These are phyloP conservation scores for Eimeria necatrix DNA, from an alignment of 169 alveolate genomes.

Conservation along the genomic window DNA sequence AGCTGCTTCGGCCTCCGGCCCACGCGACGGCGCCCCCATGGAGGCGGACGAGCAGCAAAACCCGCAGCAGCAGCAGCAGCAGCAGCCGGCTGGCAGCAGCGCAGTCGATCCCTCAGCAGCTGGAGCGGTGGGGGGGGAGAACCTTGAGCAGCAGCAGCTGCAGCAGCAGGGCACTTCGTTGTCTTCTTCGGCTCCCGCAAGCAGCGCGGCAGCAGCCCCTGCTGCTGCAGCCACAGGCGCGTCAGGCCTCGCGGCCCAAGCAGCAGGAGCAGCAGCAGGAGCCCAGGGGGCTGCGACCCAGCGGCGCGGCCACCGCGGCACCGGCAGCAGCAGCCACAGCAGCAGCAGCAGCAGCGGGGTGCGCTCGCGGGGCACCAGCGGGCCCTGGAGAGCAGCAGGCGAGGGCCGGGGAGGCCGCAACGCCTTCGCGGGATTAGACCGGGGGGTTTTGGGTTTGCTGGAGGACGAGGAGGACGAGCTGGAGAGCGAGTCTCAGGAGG, in stretches of 20 bases:
- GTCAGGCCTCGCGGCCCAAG: background rate
- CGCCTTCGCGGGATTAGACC: background rate
- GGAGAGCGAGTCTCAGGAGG: background rate
- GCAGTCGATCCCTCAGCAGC: background rate
- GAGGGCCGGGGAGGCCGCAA: background rate
- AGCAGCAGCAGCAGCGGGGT: no score
- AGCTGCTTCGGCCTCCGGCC: background rate
- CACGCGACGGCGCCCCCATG: conserved; percentile 15
- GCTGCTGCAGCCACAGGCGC: background rate
- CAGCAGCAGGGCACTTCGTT: background rate
- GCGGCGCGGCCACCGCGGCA: background rate
- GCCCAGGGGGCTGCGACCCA: background rate
- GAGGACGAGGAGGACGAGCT: background rate
- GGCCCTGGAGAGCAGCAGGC: no score
- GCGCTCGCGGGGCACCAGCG: no score
- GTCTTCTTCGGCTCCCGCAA: background rate
- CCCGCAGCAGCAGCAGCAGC: conserved; percentile 10
- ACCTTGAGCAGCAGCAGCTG: conserved; percentile 20
- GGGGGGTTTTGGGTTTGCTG: background rate
- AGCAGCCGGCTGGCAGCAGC: background rate
- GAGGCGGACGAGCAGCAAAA: background rate
- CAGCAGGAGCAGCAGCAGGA: conserved; percentile 13
- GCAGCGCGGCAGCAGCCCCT: background rate
- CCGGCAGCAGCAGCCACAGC: no score
- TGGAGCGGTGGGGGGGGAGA: background rate